Evolutionary conservation across 2,329 filamentous ascomycete genomes (phyloP).

Genomic region (Pyrenophora teres): DNA sequence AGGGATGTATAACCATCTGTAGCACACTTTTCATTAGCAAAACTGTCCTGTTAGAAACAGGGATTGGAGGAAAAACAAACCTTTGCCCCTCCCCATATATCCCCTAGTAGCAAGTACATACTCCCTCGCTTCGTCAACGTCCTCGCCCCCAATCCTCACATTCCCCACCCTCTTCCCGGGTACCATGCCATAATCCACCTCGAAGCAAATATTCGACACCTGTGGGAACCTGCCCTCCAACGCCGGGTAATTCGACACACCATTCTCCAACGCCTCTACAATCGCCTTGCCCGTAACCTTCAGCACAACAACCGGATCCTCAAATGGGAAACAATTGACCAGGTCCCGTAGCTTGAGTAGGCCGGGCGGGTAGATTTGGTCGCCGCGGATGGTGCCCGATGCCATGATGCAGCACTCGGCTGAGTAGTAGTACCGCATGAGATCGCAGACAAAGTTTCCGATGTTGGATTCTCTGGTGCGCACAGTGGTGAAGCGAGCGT

Average conservation of each 20-base stretch:
- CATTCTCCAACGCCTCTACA: slow-evolving; percentile 81
- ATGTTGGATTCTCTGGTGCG: slow-evolving; percentile 78
- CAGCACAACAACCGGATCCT: slow-evolving; percentile 84
- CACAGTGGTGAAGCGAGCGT: slow-evolving; percentile 85
- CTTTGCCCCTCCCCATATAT: slow-evolving; percentile 85
- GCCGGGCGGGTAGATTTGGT: slow-evolving; percentile 85
- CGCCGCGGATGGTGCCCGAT: slow-evolving; percentile 81
- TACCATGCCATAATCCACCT: slow-evolving; percentile 68
- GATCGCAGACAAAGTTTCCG: slow-evolving; percentile 88
- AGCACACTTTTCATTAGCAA: not conserved
- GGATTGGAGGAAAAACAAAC: slow-evolving; percentile 8
- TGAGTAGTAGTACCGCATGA: slow-evolving; percentile 82
- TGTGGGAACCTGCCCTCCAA: slow-evolving; percentile 84
- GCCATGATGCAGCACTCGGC: slow-evolving; percentile 86
- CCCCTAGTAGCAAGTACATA: slow-evolving; percentile 81
- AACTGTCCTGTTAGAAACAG: not conserved
- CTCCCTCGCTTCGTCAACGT: slow-evolving; percentile 64
- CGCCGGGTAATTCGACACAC: slow-evolving; percentile 78
- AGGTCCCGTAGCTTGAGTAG: slow-evolving; percentile 78
- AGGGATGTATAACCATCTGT: slow-evolving; percentile 76
- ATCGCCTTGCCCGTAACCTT: slow-evolving; percentile 73
- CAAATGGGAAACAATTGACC: slow-evolving; percentile 90
- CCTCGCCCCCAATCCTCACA: slow-evolving; percentile 64
- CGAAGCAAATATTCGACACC: slow-evolving; percentile 80
- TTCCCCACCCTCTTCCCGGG: slow-evolving; percentile 42